A percentile compares a stretch with the other conserved stretches of the same genome.
These are phyloP conservation scores for Clarireedia monteithiana DNA, from an alignment of 2,329 filamentous ascomycete genomes.

Conservation along the genomic window DNA sequence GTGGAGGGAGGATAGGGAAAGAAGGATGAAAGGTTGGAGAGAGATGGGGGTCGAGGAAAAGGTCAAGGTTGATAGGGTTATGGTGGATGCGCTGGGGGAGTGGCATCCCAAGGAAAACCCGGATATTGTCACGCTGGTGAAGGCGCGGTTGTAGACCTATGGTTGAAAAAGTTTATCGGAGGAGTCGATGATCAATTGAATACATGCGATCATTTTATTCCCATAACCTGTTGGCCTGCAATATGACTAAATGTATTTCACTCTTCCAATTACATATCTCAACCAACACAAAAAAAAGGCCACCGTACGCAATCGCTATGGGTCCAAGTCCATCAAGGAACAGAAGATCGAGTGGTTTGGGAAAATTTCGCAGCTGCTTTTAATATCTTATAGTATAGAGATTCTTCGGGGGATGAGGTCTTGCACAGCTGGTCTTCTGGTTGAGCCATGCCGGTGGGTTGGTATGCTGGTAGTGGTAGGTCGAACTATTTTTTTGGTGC, in stretches of 20 bases:
- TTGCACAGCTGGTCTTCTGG: background rate
- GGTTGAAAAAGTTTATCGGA: background rate
- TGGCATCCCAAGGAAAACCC: background rate
- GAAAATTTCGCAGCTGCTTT: background rate
- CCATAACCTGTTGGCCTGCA: no score
- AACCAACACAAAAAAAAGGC: background rate
- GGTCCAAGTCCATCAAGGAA: background rate
- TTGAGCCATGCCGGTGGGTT: no score
- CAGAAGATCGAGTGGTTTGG: background rate
- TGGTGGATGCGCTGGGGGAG: background rate
- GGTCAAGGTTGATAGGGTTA: background rate
- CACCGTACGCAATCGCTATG: background rate
- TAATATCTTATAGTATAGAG: background rate
- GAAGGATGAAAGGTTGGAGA: background rate
- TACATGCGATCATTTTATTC: no score
- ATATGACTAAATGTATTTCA: no score
- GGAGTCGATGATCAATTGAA: no score
- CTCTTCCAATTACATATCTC: background rate
- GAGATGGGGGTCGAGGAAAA: background rate
- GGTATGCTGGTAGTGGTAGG: no score
- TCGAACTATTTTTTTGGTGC: no score
- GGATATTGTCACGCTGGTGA: background rate
- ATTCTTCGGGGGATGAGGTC: background rate
- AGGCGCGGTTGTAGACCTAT: background rate
- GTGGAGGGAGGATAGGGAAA: background rate